A percentile compares a stretch with the other conserved stretches of the same genome.
Evolutionary conservation across 768 basidiomycete genomes (phyloP).

Genomic region (Leccinum arenicola): DNA sequence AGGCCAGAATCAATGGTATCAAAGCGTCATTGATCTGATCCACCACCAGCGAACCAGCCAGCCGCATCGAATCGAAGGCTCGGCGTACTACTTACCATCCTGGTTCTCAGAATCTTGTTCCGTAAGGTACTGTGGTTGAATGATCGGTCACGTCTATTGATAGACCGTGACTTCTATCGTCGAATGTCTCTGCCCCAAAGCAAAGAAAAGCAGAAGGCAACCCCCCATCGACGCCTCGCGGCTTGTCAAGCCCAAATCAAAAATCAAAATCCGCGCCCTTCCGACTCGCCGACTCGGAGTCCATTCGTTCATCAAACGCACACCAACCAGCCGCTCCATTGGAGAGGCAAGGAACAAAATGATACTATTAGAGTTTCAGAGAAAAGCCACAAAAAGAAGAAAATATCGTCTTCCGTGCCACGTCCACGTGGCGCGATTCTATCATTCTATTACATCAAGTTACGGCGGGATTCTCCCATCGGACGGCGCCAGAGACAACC

Average conservation of each 20-base stretch:
- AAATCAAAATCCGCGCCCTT: neutral
- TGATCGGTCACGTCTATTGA: neutral
- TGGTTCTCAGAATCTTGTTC: neutral
- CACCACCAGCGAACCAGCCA: neutral
- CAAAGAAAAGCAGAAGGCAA: neutral
- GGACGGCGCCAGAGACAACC: neutral
- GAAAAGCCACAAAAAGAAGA: neutral
- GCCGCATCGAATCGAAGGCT: neutral
- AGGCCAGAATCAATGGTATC: neutral
- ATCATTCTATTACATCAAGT: constrained; percentile 7
- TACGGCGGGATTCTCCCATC: neutral
- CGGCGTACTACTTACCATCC: neutral
- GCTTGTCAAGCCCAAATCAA: neutral
- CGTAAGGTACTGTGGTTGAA: neutral
- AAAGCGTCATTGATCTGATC: neutral
- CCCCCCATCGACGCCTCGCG: neutral
- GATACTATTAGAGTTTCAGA: neutral
- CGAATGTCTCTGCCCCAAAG: neutral
- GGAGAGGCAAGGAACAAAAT: neutral
- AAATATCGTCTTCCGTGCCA: neutral
- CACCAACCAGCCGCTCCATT: neutral
- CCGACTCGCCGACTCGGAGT: neutral
- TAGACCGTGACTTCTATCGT: neutral
- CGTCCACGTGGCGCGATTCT: constrained; percentile 15
- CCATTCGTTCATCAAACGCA: neutral